These are phyloP conservation scores for Elsinoe necatrix DNA, from an alignment of 2,329 filamentous ascomycete species.

Conservation along the genomic window DNA sequence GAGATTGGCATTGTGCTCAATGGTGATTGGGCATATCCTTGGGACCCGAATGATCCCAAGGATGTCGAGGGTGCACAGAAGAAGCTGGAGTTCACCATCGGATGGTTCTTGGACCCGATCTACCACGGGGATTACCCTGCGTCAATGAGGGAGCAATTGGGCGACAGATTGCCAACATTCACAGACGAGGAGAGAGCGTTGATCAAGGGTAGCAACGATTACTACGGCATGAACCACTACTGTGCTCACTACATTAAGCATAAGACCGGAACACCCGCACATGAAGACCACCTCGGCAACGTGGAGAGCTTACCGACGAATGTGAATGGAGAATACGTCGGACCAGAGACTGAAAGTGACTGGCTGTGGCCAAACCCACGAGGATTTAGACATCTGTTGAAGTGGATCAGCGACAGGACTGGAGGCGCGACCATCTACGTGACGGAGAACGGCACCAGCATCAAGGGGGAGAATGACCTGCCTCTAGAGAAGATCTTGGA, in stretches of 20 bases:
- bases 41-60: constrained; percentile 65
- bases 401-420: constrained; percentile 72
- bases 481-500: constrained; percentile 61
- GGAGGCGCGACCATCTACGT: constrained; percentile 70
- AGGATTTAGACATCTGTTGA: constrained; percentile 69
- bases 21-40: constrained; percentile 68
- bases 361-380: constrained; percentile 71
- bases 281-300: constrained; percentile 65
- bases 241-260: constrained; percentile 80
- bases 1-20: constrained; percentile 85
- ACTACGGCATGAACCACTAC: constrained; percentile 82
- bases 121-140: constrained; percentile 78
- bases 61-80: constrained; percentile 70
- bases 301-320: constrained; percentile 58
- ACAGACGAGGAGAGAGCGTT: constrained; percentile 62
- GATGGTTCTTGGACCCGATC: constrained; percentile 81
- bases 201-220: constrained; percentile 82
- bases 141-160: constrained; percentile 74
- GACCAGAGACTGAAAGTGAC: constrained; percentile 70
- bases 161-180: constrained; percentile 65
- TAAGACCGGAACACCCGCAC: constrained; percentile 50
- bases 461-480: constrained; percentile 58
- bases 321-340: constrained; percentile 37
- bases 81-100: constrained; percentile 80
- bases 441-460: constrained; percentile 78